Evolutionary conservation across 768 basidiomycete genomes (phyloP), one percentile per base, ranked within the genome.

Genomic region (Pleurotus ostreatus): DNA sequence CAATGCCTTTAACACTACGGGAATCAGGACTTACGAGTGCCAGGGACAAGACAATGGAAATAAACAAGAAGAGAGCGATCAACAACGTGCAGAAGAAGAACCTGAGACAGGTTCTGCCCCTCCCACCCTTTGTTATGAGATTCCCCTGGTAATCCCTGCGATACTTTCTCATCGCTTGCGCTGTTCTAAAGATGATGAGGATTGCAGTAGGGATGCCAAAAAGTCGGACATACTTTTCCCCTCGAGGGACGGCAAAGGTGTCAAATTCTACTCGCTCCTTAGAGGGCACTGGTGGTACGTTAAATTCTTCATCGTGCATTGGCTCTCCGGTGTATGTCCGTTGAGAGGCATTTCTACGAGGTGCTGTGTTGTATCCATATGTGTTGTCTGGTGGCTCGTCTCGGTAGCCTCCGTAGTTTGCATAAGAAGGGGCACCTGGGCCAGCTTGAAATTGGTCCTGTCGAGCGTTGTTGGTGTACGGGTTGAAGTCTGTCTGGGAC

Each of bases 71-170:
- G 38, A 89, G 55, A 9, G 73, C 62, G 13, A 82, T 81, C 78
- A 92, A 76, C 18, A 92, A 48, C 11, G 85, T 84, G 70, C 91
- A 94, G 63, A 84, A 89, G 68, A 81, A 86, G 69, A 92, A 86
- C 60, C 91, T 71, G 52, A 86, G 83, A 39, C 83, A 67, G 66
- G 85, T 87, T 16, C 82, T 67, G 25, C 72, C 77, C 56, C 85
- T 72, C 54, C 83, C 73, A 13, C 89, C 88, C 86, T 78, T 84
- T 3, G 80, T 84, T 89, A 89, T 92, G 52, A 89, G 65, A 60
- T 79, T 79, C 23, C 86, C 84, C 64, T 82, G 79, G 57, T 79
- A 73, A 41, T 82, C 81, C 49, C 77, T 70, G 47, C 86, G 74
- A 71, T 83, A 86, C 49, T 70, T 70, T 63, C 72, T 75, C 58